A percentile compares a stretch with the other conserved stretches of the same genome.
Evolutionary conservation across 176 grass and related monocot species (phyloP).

Genomic region (Oryza punctata): DNA sequence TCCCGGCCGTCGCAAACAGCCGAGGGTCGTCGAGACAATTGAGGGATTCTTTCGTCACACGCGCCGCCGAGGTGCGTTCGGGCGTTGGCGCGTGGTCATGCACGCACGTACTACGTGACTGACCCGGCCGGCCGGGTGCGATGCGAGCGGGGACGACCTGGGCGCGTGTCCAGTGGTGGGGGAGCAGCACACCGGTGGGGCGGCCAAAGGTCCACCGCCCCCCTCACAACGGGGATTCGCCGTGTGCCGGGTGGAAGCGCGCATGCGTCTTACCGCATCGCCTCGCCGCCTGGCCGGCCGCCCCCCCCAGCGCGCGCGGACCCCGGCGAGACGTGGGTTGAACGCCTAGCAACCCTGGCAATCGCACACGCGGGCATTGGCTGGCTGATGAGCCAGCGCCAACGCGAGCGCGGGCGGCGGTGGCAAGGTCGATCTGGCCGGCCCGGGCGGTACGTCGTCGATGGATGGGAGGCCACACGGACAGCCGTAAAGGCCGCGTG

Average conservation of each 20-base stretch:
- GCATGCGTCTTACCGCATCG: background rate
- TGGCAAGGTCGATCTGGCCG: background rate
- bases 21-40: background rate
- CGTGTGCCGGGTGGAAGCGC: constrained; percentile 20
- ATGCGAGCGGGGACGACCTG: background rate
- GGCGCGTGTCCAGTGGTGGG: constrained; percentile 49
- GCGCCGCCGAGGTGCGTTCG: background rate
- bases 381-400: background rate
- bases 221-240: background rate
- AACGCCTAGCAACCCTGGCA: background rate
- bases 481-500: background rate
- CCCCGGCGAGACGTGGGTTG: constrained; percentile 19
- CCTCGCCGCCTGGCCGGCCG: background rate
- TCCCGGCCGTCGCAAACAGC: background rate
- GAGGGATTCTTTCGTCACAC: constrained; percentile 29
- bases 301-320: background rate
- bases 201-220: constrained; percentile 13
- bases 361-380: background rate
- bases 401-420: background rate
- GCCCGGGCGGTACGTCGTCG: constrained; percentile 9
- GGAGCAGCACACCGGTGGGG: constrained; percentile 41
- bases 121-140: background rate
- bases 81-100: background rate
- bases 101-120: background rate
- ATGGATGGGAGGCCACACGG: constrained; percentile 20